Evolutionary conservation across 192 early-diverging fungal genomes (phyloP).

Genomic region (Spizellomyces sp.): DNA sequence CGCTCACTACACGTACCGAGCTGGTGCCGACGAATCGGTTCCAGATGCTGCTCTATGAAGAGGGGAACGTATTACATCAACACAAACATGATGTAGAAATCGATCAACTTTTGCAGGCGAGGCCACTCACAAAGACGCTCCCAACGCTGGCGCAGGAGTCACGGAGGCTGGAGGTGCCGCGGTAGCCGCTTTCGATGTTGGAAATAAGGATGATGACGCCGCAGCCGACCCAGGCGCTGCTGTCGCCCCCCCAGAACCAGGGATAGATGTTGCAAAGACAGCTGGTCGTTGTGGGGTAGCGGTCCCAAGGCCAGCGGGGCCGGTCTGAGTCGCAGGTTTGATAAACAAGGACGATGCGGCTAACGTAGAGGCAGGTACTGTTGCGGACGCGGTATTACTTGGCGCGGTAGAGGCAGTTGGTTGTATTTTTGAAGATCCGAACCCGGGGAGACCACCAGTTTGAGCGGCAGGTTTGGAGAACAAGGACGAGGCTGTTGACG

Average conservation of each 20-base stretch:
- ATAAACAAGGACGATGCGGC: too few relatives aligned
- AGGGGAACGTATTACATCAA: too few relatives aligned
- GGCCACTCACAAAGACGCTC: not conserved
- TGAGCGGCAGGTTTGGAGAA: not conserved
- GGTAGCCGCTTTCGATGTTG: not conserved
- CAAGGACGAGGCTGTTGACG: not conserved
- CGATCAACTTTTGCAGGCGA: too few relatives aligned
- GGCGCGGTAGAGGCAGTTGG: not conserved
- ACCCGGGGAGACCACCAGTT: not conserved
- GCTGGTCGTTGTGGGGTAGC: not conserved
- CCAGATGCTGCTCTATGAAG: not conserved
- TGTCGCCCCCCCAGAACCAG: not conserved
- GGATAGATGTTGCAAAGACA: not conserved
- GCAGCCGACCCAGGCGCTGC: not conserved
- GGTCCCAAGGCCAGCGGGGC: not conserved
- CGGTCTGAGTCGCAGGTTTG: not conserved
- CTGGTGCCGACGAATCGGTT: too few relatives aligned
- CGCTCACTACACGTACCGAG: too few relatives aligned
- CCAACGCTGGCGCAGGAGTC: not conserved
- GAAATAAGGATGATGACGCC: not conserved
- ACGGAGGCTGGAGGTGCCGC: constrained; percentile 3
- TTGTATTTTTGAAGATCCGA: not conserved
- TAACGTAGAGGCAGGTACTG: not conserved
- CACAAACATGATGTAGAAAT: too few relatives aligned
- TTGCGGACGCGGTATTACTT: not conserved